These are phyloP conservation scores for Mycoemilia scoparia DNA, from an alignment of 192 early-diverging fungal species.

Conservation along the genomic window DNA sequence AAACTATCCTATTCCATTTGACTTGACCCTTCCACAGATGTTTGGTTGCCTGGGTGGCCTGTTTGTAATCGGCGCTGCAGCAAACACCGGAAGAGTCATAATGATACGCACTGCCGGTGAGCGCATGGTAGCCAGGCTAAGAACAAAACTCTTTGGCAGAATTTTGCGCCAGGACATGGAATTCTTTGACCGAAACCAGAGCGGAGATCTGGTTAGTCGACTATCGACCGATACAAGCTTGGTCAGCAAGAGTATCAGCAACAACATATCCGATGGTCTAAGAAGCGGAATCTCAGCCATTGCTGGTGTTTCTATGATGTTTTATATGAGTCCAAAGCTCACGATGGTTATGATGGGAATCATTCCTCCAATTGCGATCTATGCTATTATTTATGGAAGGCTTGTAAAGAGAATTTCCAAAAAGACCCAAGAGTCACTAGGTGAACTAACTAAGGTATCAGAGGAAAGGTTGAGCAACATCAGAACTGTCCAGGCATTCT, in stretches of 20 bases:
- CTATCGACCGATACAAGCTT: slow-evolving; percentile 57
- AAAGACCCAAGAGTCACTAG: slow-evolving; percentile 43
- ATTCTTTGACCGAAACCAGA: slow-evolving; percentile 41
- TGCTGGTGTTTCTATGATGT: slow-evolving; percentile 46
- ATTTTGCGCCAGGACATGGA: slow-evolving; percentile 40
- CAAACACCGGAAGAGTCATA: slow-evolving; percentile 36
- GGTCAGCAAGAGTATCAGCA: slow-evolving; percentile 54
- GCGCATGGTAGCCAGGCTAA: slow-evolving; percentile 34
- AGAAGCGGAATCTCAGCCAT: slow-evolving; percentile 35
- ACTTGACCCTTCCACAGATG: slow-evolving; percentile 31
- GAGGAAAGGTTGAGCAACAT: slow-evolving; percentile 40
- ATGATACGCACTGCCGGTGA: slow-evolving; percentile 41
- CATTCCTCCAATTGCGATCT: slow-evolving; percentile 51
- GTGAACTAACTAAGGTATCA: slow-evolving; percentile 44
- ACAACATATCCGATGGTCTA: slow-evolving; percentile 57
- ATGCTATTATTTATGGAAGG: slow-evolving; percentile 48
- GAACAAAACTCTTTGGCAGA: slow-evolving; percentile 27
- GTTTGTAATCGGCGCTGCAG: slow-evolving; percentile 32
- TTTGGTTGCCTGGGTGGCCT: slow-evolving; percentile 30
- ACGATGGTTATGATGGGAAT: slow-evolving; percentile 53
- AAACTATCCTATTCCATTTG: slow-evolving; percentile 17
- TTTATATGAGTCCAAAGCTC: slow-evolving; percentile 43
- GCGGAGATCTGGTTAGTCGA: slow-evolving; percentile 61
- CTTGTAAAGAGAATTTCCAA: slow-evolving; percentile 39
- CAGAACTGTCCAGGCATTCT: slow-evolving; percentile 34